A percentile compares a stretch with the other conserved stretches of the same genome.
These are phyloP conservation scores for Tylopilus sp. DNA, from an alignment of 1,284 basidiomycete species.

Conservation along the genomic window DNA sequence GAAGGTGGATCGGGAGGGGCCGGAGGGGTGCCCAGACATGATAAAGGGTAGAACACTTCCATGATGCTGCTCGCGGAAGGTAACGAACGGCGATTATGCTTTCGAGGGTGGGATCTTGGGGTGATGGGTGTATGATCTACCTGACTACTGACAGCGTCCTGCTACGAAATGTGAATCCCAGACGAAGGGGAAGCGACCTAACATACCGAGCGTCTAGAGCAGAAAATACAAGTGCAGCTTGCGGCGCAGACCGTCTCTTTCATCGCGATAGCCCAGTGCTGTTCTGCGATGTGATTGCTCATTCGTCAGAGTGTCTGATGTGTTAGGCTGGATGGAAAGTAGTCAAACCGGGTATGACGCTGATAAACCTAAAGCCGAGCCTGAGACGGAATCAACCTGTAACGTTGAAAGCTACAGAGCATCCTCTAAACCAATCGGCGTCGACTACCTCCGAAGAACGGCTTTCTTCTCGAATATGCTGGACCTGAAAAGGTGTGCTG, in stretches of 20 bases:
- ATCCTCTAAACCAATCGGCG: too few species aligned
- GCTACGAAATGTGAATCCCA: neutral
- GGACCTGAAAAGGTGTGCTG: too few species aligned
- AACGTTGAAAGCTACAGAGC: neutral
- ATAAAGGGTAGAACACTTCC: slow-evolving; percentile 25
- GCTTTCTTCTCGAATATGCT: too few species aligned
- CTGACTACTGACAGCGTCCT: slow-evolving; percentile 3
- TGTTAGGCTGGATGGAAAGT: slow-evolving; percentile 4
- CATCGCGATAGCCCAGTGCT: slow-evolving; percentile 14
- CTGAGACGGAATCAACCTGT: slow-evolving; percentile 3
- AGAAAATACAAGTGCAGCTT: slow-evolving; percentile 15
- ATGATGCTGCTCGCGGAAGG: slow-evolving; percentile 19
- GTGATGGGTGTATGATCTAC: neutral
- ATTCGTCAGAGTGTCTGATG: neutral
- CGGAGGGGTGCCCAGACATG: slow-evolving; percentile 12
- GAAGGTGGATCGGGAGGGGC: slow-evolving; percentile 17
- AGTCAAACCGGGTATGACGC: neutral
- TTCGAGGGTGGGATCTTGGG: slow-evolving; percentile 5
- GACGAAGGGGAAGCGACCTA: neutral
- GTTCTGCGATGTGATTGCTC: neutral
- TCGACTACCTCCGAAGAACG: too few species aligned
- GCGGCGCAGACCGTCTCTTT: slow-evolving; percentile 6
- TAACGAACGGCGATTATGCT: slow-evolving; percentile 9
- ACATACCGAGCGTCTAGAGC: slow-evolving; percentile 8
- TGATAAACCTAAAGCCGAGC: neutral